Conservation (phyloP, 1,284 basidiomycete species). For the Amylostereum areolatum region DNA sequence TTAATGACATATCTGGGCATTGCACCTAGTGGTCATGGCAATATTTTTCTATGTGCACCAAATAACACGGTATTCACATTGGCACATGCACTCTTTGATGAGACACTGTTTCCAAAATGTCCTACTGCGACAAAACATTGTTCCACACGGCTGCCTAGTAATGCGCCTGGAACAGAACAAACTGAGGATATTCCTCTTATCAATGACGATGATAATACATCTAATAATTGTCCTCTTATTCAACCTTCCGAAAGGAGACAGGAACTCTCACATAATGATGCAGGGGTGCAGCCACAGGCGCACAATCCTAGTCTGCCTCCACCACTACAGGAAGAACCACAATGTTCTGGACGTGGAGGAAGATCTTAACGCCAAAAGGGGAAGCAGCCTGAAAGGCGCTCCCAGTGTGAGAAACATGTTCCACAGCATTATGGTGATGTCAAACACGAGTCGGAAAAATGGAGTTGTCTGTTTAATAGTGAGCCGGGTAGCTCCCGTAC, state of each 20-base stretch:
- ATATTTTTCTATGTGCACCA: not conserved
- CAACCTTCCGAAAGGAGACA: not conserved
- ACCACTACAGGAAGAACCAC: not conserved
- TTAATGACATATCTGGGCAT: slow-evolving; percentile 1
- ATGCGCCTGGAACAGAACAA: not conserved
- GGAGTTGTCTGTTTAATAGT: not conserved
- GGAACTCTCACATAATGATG: not conserved
- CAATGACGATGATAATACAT: not conserved
- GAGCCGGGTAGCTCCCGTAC: not conserved
- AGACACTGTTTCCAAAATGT: not conserved
- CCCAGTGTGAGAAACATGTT: not conserved
- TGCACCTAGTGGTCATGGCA: not conserved
- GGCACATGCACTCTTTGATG: not conserved
- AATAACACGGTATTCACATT: not conserved
- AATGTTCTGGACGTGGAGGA: too few species aligned
- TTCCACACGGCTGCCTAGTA: not conserved
- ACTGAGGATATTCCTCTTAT: not conserved
- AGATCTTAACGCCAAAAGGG: too few species aligned
- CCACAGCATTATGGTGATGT: not conserved
- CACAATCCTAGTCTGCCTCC: not conserved
- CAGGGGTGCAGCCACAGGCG: too few species aligned
- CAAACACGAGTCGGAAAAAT: not conserved
- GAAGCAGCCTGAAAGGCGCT: not conserved
- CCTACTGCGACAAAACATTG: not conserved
- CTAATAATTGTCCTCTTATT: too few species aligned